phyloP scores from a whole-genome alignment of 208 protist genomes.

The Crithidia brevicula region DNA sequence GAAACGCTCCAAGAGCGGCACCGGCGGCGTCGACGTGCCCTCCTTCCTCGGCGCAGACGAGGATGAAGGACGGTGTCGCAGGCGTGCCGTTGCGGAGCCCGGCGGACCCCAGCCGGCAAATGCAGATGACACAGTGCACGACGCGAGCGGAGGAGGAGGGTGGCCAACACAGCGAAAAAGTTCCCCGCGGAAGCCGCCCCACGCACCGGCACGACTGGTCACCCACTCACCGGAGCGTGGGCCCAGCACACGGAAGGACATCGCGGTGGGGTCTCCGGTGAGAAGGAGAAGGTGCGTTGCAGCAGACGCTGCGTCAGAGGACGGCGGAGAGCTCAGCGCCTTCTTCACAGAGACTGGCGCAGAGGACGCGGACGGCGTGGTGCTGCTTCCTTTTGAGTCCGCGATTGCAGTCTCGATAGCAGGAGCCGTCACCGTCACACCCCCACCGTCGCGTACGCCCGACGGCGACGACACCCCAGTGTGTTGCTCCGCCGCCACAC shows the following conservation, averaged over 20 bases:
- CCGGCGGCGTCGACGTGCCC: not conserved
- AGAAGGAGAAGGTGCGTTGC: constrained; percentile 14
- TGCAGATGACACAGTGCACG: not conserved
- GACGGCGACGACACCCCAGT: no score
- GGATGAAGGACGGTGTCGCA: not conserved
- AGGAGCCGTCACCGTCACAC: no score
- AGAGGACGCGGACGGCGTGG: not conserved
- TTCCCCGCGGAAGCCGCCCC: constrained; percentile 35
- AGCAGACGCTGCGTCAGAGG: not conserved
- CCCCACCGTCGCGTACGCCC: no score
- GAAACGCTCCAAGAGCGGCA: constrained; percentile 20
- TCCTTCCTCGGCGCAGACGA: not conserved
- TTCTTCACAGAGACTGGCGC: no score
- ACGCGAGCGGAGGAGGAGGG: constrained; percentile 4
- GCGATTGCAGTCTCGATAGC: no score
- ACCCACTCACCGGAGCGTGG: constrained; percentile 30
- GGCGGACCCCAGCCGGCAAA: no score
- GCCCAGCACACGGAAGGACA: constrained; percentile 29
- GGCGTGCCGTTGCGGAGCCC: not conserved
- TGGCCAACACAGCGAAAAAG: constrained; percentile 27
- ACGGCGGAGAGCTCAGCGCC: no score
- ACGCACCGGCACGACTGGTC: constrained; percentile 13
- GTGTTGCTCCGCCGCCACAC: not conserved
- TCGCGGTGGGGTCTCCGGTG: constrained; percentile 18
- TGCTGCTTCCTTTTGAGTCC: not conserved